These are phyloP conservation scores for Plantago elongata DNA, from an alignment of 257 asterid species.

Conservation along the genomic window DNA sequence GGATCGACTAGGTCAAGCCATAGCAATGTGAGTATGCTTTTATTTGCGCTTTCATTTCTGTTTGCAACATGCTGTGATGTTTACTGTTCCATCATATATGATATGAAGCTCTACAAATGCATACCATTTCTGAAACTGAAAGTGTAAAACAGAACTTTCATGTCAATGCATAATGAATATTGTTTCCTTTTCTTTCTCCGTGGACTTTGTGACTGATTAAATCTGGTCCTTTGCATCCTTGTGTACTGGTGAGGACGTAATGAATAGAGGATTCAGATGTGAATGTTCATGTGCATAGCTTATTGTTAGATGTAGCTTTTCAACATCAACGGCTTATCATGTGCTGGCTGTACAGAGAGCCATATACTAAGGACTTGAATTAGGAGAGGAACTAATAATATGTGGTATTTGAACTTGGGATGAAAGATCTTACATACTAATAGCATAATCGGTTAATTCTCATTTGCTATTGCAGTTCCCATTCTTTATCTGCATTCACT, in stretches of 20 bases:
- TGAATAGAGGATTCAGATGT: slow-evolving; percentile 4
- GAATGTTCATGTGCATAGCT: neutral
- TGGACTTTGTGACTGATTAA: neutral
- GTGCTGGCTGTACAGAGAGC: slow-evolving; percentile 11
- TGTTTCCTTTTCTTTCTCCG: neutral
- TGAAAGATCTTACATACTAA: neutral
- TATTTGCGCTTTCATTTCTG: slow-evolving; percentile 3
- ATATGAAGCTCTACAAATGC: slow-evolving; percentile 11
- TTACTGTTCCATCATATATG: neutral
- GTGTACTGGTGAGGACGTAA: slow-evolving; percentile 12
- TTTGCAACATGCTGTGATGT: slow-evolving; percentile 4
- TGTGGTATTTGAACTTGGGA: slow-evolving; percentile 2
- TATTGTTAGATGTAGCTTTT: neutral
- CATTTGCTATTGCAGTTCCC: no score
- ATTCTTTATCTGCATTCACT: slow-evolving; percentile 8
- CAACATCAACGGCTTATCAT: neutral
- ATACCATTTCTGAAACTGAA: neutral
- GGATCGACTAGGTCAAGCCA: slow-evolving; percentile 99
- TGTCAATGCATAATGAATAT: neutral
- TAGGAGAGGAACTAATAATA: slow-evolving; percentile 2
- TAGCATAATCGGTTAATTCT: slow-evolving; percentile 14
- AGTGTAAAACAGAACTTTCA: neutral
- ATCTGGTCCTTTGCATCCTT: no score
- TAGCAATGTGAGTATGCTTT: slow-evolving; percentile 71
- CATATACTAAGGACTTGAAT: neutral